phyloP scores from a whole-genome alignment of 2,329 filamentous ascomycete genomes.

The Colletotrichum incanum region DNA sequence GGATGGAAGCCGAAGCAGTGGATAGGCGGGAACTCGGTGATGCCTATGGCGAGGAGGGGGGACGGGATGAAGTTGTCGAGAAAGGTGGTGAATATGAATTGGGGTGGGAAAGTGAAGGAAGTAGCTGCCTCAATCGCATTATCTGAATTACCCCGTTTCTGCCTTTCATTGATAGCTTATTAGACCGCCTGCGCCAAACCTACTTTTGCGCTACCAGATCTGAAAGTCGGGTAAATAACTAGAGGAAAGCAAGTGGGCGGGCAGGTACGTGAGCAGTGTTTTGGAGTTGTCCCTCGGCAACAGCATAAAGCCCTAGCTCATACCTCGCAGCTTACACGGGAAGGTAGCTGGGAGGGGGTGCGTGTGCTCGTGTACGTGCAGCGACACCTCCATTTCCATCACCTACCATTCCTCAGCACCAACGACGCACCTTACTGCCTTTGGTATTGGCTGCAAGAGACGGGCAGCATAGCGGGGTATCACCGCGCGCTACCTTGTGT shows the following conservation, averaged over 20 bases:
- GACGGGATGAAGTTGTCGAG: conserved; percentile 11
- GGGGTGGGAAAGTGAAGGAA: neutral
- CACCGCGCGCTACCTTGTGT: neutral
- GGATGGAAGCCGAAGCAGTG: conserved; percentile 14
- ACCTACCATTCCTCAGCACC: neutral
- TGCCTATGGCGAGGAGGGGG: conserved; percentile 4
- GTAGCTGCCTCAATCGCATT: neutral
- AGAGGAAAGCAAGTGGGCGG: conserved; percentile 8
- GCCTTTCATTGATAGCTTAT: neutral
- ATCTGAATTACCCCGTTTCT: neutral
- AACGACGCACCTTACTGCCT: neutral
- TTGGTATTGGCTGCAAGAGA: neutral
- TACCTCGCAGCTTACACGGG: neutral
- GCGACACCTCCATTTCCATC: neutral
- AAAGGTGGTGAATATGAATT: neutral
- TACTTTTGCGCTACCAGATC: neutral
- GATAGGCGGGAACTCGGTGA: conserved; percentile 1
- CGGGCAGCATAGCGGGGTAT: neutral
- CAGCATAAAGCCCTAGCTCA: conserved; percentile 8
- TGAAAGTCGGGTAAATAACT: neutral
- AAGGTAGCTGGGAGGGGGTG: neutral
- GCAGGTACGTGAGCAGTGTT: conserved; percentile 3
- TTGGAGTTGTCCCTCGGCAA: conserved; percentile 2
- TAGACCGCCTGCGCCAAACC: neutral
- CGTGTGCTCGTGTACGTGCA: neutral